A percentile compares a stretch with the other conserved stretches of the same genome.
Evolutionary conservation across 2,329 filamentous ascomycete genomes (phyloP).

Genomic region (Cadophora gregata): DNA sequence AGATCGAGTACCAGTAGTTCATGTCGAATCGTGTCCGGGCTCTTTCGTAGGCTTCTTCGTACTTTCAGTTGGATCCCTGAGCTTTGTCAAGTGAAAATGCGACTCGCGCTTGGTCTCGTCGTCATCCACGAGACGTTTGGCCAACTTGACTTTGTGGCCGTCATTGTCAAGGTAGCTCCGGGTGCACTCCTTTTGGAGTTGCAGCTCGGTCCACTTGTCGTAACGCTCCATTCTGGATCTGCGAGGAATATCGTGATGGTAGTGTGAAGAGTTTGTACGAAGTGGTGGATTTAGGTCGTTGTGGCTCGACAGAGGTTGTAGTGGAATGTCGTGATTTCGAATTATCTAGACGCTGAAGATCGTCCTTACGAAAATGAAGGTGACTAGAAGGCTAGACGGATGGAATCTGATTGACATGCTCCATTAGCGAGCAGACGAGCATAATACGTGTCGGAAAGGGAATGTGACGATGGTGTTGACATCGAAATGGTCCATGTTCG

Average conservation of each 20-base stretch:
- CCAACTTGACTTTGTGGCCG: not conserved
- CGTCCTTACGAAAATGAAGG: not conserved
- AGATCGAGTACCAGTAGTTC: constrained; percentile 5
- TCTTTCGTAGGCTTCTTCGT: not conserved
- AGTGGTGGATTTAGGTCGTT: not conserved
- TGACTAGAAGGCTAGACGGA: not conserved
- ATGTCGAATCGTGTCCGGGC: not conserved
- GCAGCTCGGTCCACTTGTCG: constrained; percentile 3
- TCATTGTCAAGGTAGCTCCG: not conserved
- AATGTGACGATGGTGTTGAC: not conserved
- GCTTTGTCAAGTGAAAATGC: not conserved
- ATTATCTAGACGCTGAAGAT: not conserved
- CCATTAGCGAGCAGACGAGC: too few species aligned
- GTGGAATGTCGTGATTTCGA: not conserved
- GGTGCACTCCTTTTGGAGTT: not conserved
- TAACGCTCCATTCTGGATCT: constrained; percentile 1
- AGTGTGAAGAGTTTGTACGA: not conserved
- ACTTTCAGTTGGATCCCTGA: not conserved
- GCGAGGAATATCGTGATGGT: not conserved
- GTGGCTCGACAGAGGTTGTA: not conserved
- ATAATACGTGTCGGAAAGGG: not conserved
- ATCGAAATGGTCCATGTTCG: not conserved
- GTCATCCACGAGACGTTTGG: not conserved
- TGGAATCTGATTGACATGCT: too few species aligned
- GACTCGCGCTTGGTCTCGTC: not conserved